These are phyloP conservation scores for Rhexocercosporidium sp. DNA, from an alignment of 2,329 filamentous ascomycete genomes.

Conservation along the genomic window DNA sequence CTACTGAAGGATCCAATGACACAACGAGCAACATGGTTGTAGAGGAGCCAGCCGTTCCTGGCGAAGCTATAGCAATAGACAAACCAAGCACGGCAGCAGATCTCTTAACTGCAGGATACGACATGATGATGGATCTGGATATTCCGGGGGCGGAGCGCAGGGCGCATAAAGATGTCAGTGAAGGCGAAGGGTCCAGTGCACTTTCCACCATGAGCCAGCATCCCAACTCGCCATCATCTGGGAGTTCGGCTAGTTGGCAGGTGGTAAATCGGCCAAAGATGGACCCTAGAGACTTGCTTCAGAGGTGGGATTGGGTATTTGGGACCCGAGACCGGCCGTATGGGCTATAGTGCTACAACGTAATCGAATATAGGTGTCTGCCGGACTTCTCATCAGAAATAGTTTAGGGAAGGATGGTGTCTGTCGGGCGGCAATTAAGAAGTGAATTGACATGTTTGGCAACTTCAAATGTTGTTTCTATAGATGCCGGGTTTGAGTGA, in stretches of 20 bases:
- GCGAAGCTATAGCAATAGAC: constrained; percentile 5
- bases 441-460: background rate
- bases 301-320: constrained; percentile 12
- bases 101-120: constrained; percentile 10
- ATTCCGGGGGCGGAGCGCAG: constrained; percentile 13
- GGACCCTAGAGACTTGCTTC: constrained; percentile 13
- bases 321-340: background rate
- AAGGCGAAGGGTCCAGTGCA: constrained; percentile 15
- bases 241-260: constrained; percentile 1
- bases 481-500: constrained; percentile 1
- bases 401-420: background rate
- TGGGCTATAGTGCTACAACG: background rate
- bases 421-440: background rate
- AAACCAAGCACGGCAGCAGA: background rate
- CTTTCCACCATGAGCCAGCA: constrained; percentile 15
- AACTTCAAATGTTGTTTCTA: background rate
- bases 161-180: constrained; percentile 5
- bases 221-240: constrained; percentile 8
- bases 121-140: constrained; percentile 21
- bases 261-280: constrained; percentile 10
- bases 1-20: constrained; percentile 12
- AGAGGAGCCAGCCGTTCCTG: constrained; percentile 2
- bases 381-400: background rate
- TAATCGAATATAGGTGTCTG: background rate
- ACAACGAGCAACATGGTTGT: background rate